Evolutionary conservation across 2,329 filamentous ascomycete species (phyloP), one percentile per base, ranked within the genome.

Genomic region (Rhynchosporium agropyri): DNA sequence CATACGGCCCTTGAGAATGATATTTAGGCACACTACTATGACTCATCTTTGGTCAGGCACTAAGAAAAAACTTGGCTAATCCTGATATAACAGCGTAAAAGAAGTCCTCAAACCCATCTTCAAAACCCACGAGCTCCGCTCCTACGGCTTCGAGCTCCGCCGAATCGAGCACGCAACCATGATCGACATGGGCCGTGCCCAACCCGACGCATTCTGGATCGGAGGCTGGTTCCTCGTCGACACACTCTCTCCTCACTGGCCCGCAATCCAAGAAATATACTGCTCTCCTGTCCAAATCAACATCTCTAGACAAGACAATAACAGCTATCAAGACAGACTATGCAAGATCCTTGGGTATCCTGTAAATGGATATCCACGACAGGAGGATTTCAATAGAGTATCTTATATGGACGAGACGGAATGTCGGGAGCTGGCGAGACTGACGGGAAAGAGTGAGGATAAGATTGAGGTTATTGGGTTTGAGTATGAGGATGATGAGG

Each of bases 211-310:
- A 9, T 58, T 54, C 28, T 59, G 46, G 42, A 31, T 54, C 13
- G 31, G 48, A 12, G 61, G 55, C 9, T 59, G 56, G 61, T 28
- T 63, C 33, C 55, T 63, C 43, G 56, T 38, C 13, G 61, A 63
- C 28, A 55, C 43, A 3, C n/a, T 33, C 10, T 63, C 61, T 10
- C 33, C 40, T 3, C 20, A 49, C 10, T 63, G 61, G 61, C 31
- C 56, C 3, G 48, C 54, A 3, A 26, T 63, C 5, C 50, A 63
- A 49, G 2, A 36, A 2, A 5, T 63, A 12, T 59, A 59, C 56
- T 45, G 55, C 38, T 20, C 48, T 3, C 29, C 50, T 4, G n/a
- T 15, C 7, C 36, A 40, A 36, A 33, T 46, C 4, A 8, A 43
- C 36, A 40, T 60, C 28, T 9, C 48, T 13, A 3, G 29, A 15